A percentile compares a stretch with the other conserved stretches of the same genome.
These are phyloP conservation scores for Setaria viridis DNA, from an alignment of 202 grass and related monocot genomes.

Conservation along the genomic window DNA sequence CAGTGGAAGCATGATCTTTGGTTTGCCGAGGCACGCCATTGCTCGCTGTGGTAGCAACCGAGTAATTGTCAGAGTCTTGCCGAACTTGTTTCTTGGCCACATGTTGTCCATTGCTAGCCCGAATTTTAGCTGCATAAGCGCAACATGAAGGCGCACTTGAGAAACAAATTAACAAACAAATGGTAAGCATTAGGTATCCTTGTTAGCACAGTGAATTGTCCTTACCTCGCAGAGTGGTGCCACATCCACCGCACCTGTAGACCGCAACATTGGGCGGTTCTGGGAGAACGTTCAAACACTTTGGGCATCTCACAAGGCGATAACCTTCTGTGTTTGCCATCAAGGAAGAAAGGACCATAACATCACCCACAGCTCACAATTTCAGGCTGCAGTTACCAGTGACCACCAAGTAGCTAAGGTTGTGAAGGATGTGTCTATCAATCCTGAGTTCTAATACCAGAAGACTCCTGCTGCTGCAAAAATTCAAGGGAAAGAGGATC, in stretches of 20 bases:
- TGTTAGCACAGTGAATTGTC: neutral
- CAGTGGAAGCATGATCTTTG: constrained; percentile 12
- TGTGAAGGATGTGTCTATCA: neutral
- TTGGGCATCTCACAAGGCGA: constrained; percentile 87
- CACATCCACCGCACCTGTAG: constrained; percentile 78
- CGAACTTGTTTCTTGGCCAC: constrained; percentile 39
- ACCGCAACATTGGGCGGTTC: constrained; percentile 62
- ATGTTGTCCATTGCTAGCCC: constrained; percentile 43
- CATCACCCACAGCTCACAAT: constrained; percentile 46
- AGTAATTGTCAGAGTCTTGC: constrained; percentile 40
- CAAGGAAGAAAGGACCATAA: constrained; percentile 32
- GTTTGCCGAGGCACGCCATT: constrained; percentile 31
- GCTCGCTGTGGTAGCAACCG: constrained; percentile 35
- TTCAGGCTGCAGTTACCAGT: neutral
- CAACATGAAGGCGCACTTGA: constrained; percentile 21
- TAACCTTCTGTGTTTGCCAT: constrained; percentile 50
- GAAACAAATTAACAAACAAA: constrained; percentile 23
- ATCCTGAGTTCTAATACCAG: neutral
- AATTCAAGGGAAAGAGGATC: neutral
- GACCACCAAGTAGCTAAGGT: neutral
- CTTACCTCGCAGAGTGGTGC: constrained; percentile 75
- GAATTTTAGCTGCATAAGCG: constrained; percentile 74
- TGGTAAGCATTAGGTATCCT: neutral
- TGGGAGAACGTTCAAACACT: constrained; percentile 69
- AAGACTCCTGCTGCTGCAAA: constrained; percentile 18